phyloP scores from a whole-genome alignment of 1,139 yeast genomes.

The Ashbya aceris region DNA sequence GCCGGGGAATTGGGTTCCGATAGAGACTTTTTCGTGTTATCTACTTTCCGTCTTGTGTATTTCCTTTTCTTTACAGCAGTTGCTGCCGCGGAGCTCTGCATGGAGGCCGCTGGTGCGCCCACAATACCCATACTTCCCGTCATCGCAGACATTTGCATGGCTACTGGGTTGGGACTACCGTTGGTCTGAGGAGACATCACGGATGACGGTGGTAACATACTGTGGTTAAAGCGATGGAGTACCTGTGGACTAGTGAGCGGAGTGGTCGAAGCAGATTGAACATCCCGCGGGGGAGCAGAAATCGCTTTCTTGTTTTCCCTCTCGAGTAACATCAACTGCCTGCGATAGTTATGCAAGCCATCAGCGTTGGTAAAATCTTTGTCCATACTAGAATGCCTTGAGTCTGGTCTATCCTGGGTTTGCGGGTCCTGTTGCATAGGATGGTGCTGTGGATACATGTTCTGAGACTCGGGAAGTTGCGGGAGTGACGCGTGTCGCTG shows the following conservation, averaged over 20 bases:
- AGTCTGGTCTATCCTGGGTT: constrained; percentile 1
- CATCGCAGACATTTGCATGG: not conserved
- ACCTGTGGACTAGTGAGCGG: constrained; percentile 4
- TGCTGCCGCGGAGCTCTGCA: not conserved
- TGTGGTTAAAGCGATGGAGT: not conserved
- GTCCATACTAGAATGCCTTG: constrained; percentile 7
- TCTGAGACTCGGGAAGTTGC: constrained; percentile 8
- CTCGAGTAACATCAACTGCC: constrained; percentile 63
- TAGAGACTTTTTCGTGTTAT: constrained; percentile 2
- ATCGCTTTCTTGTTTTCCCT: constrained; percentile 49
- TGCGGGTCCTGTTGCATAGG: constrained; percentile 2
- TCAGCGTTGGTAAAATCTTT: constrained; percentile 17
- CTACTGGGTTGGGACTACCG: constrained; percentile 1
- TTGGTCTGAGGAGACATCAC: not conserved
- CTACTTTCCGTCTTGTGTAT: constrained; percentile 5
- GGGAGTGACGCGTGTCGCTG: constrained; percentile 19
- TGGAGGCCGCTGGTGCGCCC: not conserved
- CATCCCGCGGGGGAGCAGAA: constrained; percentile 6
- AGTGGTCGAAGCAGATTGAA: constrained; percentile 7
- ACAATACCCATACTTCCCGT: not conserved
- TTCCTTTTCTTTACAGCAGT: constrained; percentile 5
- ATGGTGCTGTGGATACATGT: constrained; percentile 11
- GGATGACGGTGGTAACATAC: constrained; percentile 3
- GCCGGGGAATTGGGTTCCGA: constrained; percentile 7
- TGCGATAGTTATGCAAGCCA: constrained; percentile 63